Evolutionary conservation across 371 early-diverging fungal genomes (phyloP).

Genomic region (Dichotomocladium elegans): DNA sequence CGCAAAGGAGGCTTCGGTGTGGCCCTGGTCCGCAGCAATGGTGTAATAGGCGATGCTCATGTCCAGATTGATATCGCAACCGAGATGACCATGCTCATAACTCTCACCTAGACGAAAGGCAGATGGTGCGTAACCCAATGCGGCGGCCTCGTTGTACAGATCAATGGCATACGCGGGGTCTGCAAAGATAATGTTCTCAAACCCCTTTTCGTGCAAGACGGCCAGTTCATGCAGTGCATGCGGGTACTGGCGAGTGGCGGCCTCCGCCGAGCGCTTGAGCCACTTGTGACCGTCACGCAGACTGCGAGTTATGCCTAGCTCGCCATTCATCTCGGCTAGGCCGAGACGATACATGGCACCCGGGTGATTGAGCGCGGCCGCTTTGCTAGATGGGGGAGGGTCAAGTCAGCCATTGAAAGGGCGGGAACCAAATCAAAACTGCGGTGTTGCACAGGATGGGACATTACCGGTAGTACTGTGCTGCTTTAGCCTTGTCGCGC

Average conservation of each 20-base stretch:
- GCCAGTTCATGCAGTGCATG: conserved; percentile 81
- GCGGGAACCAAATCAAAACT: too few species aligned
- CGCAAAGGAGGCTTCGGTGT: conserved; percentile 91
- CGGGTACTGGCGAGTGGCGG: conserved; percentile 71
- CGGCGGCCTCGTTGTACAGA: conserved; percentile 59
- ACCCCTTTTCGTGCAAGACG: conserved; percentile 68
- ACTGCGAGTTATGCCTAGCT: conserved; percentile 57
- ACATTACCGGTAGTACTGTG: conserved; percentile 58
- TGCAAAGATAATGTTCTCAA: conserved; percentile 64
- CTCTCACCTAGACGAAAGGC: conserved; percentile 79
- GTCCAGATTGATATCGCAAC: conserved; percentile 64
- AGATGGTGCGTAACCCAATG: conserved; percentile 65
- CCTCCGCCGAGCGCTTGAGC: conserved; percentile 75
- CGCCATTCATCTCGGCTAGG: conserved; percentile 70
- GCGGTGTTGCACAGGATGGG: too few species aligned
- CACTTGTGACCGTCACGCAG: conserved; percentile 78
- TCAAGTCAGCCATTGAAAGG: too few species aligned
- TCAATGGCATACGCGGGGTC: conserved; percentile 68
- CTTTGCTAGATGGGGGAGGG: conserved; percentile 65
- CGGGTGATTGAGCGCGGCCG: conserved; percentile 69
- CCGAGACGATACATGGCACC: conserved; percentile 76
- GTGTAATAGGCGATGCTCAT: conserved; percentile 75
- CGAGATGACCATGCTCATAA: conserved; percentile 71
- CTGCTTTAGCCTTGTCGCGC: conserved; percentile 51
- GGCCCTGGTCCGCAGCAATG: conserved; percentile 85